Base-by-base conservation (phyloP, 371 early-diverging fungal genomes). In the Mortierella sp. region DNA sequence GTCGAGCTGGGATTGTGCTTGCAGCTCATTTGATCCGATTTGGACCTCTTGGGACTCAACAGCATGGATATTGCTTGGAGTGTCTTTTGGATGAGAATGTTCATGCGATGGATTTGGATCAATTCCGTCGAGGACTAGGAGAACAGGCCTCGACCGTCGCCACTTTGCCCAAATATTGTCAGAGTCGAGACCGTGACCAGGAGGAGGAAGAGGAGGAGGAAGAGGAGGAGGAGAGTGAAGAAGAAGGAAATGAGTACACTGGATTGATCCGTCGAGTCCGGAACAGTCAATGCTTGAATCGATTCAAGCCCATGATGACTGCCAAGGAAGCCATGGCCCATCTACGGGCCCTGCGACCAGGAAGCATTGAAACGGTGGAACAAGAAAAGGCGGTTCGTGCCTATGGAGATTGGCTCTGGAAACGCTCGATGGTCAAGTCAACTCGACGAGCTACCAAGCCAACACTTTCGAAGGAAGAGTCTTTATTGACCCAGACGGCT, bases 1-100 rank as follows among this genome's bases (percentile, higher is more conserved):
- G 87, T 11, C 72, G 86, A 19, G 85, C 87, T 7, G 87, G 86
- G 1, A 77, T 83, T 48, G 73, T 85, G 62, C 64, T 84, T 7
- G 82, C 82, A 6, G 81, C 83, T 18, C 84, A 85, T 62, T 60
- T 87, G 52, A 72, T 81, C 25, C 68, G 81, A 4, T 87, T 80
- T 60, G 87, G 87, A 37, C 62, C 74, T 16, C 15, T 62, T 5
- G 75, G 81, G 7, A 84, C 72, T 47, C 73, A 69, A 19, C 60
- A 28, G 5, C 70, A 44, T 15, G 80, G 80, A 18, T 79, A 79
- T 21, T 79, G 80, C 30, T 21, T 52, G 7, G 67, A 67, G 1
- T 79, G 80, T 44, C 18, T 79, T 23, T 48, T 37, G 29, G 43
- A 59, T 14, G 57, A 51, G 11, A 79, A 79, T 55, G 53, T 73